A percentile compares a stretch with the other conserved stretches of the same genome.
These are phyloP conservation scores for Mycena kentingensis DNA, from an alignment of 768 basidiomycete genomes.

Conservation along the genomic window DNA sequence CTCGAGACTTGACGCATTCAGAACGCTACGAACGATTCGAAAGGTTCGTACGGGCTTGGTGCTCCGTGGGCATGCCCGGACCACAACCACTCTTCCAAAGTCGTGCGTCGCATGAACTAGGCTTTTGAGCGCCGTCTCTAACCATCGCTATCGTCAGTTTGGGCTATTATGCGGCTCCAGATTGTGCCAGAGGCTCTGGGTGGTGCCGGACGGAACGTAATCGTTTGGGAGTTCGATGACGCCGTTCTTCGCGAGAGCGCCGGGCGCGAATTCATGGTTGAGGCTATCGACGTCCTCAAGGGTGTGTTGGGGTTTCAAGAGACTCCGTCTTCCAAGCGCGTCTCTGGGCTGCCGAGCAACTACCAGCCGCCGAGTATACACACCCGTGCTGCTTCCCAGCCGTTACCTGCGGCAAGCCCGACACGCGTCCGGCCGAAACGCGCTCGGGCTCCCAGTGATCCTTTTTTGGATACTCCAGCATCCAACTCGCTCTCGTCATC, in stretches of 20 bases:
- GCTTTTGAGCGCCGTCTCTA: neutral
- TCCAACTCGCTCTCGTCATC: slow-evolving; percentile 58
- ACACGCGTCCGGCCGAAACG: slow-evolving; percentile 58
- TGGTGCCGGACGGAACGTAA: slow-evolving; percentile 70
- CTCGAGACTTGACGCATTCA: slow-evolving; percentile 23
- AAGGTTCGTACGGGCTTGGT: slow-evolving; percentile 80
- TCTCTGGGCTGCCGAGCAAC: slow-evolving; percentile 25
- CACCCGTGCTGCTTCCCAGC: slow-evolving; percentile 58
- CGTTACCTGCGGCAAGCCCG: slow-evolving; percentile 46
- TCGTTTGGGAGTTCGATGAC: slow-evolving; percentile 93
- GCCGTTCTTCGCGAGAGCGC: slow-evolving; percentile 93
- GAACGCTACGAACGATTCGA: slow-evolving; percentile 77
- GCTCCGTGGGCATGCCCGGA: slow-evolving; percentile 84
- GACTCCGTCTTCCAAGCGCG: slow-evolving; percentile 41
- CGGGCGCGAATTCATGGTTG: slow-evolving; percentile 92
- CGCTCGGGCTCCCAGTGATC: slow-evolving; percentile 74
- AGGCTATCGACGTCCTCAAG: slow-evolving; percentile 87
- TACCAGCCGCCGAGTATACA: slow-evolving; percentile 43
- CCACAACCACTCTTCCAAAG: slow-evolving; percentile 85
- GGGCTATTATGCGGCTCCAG: slow-evolving; percentile 81
- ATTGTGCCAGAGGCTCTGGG: slow-evolving; percentile 78
- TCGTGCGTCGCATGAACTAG: slow-evolving; percentile 37
- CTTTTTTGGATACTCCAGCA: slow-evolving; percentile 73
- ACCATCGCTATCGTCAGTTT: slow-evolving; percentile 38
- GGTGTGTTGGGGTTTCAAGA: slow-evolving; percentile 84